Base-by-base conservation (phyloP, 1,284 basidiomycete species). In the Pyrrhoderma noxium region DNA sequence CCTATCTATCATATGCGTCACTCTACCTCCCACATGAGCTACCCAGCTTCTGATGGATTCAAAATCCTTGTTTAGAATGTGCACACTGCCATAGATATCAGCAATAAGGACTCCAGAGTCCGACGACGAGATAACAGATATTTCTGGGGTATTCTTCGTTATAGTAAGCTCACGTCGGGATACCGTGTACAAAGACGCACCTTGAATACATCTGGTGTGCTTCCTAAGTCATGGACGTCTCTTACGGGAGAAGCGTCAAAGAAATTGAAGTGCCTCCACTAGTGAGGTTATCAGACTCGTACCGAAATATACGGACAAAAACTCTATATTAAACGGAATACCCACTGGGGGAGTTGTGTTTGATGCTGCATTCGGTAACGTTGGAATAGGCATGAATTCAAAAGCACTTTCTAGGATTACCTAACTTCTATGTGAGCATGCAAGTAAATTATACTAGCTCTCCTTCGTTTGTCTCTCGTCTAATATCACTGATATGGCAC, bases 241-340 rank as follows among this genome's bases (percentile, higher is more conserved):
- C 83, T 91, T 57, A 94, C 82, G 4, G 79, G 75, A 2, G 79
- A 75, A 9, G 74, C 70, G 56, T 89, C 80, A 60, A 91, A 91
- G 77, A 91, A 91, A 1, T 79, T 75, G 69, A 93, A 93, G 63
- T 91, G 87, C 37, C 86, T 77, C 79, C 86, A 90, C 87, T 91
- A 58, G 8, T 4, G 8, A n/a, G 8, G 4, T 16, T 11, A 16
- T 3, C n/a, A n/a, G n/a, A n/a, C n/a, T n/a, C n/a, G n/a, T n/a
- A n/a, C n/a, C n/a, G n/a, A 34, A 3, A 19, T 42, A 5, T 42
- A 8, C 8, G n/a, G 38, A 22, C 38, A 40, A 5, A 5, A 2
- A 14, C 22, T 1, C 18, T 22, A 22, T 4, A 1, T 31, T 9
- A 3, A 14, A 16, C 14, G 11, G 36, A 16, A 18, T 19, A 54